Evolutionary conservation across 2,329 filamentous ascomycete species (phyloP).

Genomic region (Penicillium sumatraense): DNA sequence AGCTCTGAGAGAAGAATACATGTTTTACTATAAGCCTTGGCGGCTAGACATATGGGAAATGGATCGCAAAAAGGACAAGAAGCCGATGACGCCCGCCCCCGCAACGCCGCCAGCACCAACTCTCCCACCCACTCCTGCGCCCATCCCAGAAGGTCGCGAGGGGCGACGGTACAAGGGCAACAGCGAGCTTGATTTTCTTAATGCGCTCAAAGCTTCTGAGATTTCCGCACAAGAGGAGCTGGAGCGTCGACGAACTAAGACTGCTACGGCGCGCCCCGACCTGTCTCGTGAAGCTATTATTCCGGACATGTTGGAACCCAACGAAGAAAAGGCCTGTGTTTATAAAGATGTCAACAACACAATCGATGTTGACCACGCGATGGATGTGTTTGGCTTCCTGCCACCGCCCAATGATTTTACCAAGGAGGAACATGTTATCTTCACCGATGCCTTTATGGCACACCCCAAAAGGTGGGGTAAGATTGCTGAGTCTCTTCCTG

Average conservation of each 20-base stretch:
- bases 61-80: constrained; percentile 47
- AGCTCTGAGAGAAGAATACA: constrained; percentile 45
- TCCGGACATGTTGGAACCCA: constrained; percentile 52
- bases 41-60: constrained; percentile 47
- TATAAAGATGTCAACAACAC: constrained; percentile 54
- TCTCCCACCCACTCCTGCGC: constrained; percentile 33
- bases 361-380: constrained; percentile 42
- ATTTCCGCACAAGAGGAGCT: constrained; percentile 54
- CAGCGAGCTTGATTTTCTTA: constrained; percentile 55
- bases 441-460: constrained; percentile 53
- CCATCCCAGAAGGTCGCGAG: constrained; percentile 39
- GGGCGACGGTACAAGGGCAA: constrained; percentile 52
- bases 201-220: constrained; percentile 52
- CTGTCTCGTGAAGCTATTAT: constrained; percentile 51
- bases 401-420: constrained; percentile 55
- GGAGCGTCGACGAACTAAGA: constrained; percentile 48
- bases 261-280: constrained; percentile 50
- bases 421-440: constrained; percentile 50
- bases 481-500: constrained; percentile 53
- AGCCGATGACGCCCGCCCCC: constrained; percentile 41
- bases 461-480: constrained; percentile 57
- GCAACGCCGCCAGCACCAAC: constrained; percentile 41
- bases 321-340: constrained; percentile 42
- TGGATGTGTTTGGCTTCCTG: constrained; percentile 50
- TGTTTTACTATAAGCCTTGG: constrained; percentile 51